These are phyloP conservation scores for Salinomyces thailandicus DNA, from an alignment of 2,329 filamentous ascomycete genomes.

Conservation along the genomic window DNA sequence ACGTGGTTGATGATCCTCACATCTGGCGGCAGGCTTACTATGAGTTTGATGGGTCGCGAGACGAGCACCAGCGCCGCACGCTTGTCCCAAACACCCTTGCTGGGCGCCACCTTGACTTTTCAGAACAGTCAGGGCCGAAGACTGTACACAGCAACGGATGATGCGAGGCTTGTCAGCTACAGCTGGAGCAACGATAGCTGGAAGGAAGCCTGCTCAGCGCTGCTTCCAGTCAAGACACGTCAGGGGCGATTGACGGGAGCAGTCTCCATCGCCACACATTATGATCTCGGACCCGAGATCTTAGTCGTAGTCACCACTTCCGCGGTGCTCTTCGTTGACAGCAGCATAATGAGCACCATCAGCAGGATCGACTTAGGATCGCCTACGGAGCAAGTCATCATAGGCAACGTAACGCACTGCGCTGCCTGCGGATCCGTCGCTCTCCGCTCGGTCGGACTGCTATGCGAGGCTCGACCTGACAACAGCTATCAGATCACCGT, in stretches of 20 bases:
- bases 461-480: neutral
- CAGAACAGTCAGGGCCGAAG: conserved; percentile 7
- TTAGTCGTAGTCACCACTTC: conserved; percentile 12
- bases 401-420: conserved; percentile 32
- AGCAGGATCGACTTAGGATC: conserved; percentile 8
- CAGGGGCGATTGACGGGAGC: conserved; percentile 10
- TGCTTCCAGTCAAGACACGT: conserved; percentile 6
- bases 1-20: conserved; percentile 49
- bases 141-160: conserved; percentile 17
- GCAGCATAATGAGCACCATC: neutral
- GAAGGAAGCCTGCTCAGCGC: conserved; percentile 6
- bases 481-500: neutral
- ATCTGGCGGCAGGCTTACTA: conserved; percentile 52
- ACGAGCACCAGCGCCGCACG: conserved; percentile 1
- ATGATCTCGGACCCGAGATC: conserved; percentile 16
- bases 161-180: conserved; percentile 12
- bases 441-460: neutral
- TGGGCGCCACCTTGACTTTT: conserved; percentile 18
- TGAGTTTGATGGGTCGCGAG: conserved; percentile 24
- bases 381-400: conserved; percentile 5
- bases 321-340: conserved; percentile 13
- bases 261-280: conserved; percentile 12
- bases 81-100: conserved; percentile 14
- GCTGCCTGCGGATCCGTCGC: conserved; percentile 42
- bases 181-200: conserved; percentile 11